A percentile compares a stretch with the other conserved stretches of the same genome.
These are phyloP conservation scores for Mortierella antarctica DNA, from an alignment of 192 early-diverging fungal genomes.

Conservation along the genomic window DNA sequence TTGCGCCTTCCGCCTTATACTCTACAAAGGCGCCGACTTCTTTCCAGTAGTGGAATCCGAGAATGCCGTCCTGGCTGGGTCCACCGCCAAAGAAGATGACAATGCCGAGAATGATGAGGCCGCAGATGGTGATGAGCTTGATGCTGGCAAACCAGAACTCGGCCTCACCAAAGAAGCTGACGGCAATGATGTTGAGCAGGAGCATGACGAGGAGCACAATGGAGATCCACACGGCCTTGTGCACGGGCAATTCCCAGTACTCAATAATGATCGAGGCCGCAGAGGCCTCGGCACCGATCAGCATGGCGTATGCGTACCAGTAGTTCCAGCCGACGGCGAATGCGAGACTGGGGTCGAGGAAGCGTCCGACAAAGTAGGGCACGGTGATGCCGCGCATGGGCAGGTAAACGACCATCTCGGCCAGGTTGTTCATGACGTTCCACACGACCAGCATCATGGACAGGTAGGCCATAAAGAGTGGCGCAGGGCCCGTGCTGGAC, in stretches of 20 bases:
- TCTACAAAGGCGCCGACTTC: constrained; percentile 31
- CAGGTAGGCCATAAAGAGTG: constrained; percentile 62
- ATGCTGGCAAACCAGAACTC: constrained; percentile 72
- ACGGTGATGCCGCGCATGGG: constrained; percentile 66
- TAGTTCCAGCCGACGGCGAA: constrained; percentile 77
- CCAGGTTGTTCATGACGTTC: constrained; percentile 65
- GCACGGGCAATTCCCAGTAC: constrained; percentile 32
- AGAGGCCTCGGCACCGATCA: constrained; percentile 49
- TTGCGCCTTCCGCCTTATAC: constrained; percentile 56
- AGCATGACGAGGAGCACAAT: constrained; percentile 56
- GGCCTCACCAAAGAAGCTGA: constrained; percentile 66
- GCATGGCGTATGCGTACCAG: constrained; percentile 72
- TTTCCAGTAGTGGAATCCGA: constrained; percentile 48
- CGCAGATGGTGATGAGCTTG: constrained; percentile 57
- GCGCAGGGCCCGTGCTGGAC: constrained; percentile 60
- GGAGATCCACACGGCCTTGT: constrained; percentile 59
- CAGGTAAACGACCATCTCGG: constrained; percentile 69
- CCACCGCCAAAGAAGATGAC: constrained; percentile 66
- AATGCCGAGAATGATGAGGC: constrained; percentile 48
- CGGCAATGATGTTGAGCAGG: constrained; percentile 56
- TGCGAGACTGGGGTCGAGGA: constrained; percentile 65
- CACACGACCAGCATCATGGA: constrained; percentile 65
- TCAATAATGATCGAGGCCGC: constrained; percentile 33
- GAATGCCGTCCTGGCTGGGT: constrained; percentile 64
- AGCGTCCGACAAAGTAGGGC: constrained; percentile 57